phyloP scores from a whole-genome alignment of 108 stramenopile genomes.

The Nitzschia inconspicua region DNA sequence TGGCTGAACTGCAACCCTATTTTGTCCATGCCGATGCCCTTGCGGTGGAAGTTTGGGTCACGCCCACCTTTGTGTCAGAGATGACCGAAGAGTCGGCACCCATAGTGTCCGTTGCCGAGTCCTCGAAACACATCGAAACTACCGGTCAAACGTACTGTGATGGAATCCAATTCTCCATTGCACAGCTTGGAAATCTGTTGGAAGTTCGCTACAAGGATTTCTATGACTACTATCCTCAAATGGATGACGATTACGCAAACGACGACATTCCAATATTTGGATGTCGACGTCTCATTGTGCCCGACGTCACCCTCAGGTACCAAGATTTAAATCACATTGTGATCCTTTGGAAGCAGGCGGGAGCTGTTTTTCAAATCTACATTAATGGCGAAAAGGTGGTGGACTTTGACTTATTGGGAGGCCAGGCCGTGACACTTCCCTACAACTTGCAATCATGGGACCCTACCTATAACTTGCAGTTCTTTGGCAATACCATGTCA shows the following conservation, averaged over 20 bases:
- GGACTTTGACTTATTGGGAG: background rate
- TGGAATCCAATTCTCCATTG: slow-evolving; percentile 2
- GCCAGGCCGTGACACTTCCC: background rate
- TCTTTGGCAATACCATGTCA: background rate
- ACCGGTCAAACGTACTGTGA: background rate
- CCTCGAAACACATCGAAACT: background rate
- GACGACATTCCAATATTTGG: background rate
- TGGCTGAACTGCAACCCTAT: too few relatives aligned
- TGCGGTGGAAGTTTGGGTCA: slow-evolving; percentile 8
- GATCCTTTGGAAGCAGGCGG: slow-evolving; percentile 5
- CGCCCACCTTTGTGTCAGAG: background rate
- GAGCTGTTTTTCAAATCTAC: slow-evolving; percentile 2
- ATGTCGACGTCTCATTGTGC: background rate
- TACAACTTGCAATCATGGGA: background rate
- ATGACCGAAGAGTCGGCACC: background rate
- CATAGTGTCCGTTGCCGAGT: background rate
- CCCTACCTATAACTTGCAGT: slow-evolving; percentile 2
- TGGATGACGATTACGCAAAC: background rate
- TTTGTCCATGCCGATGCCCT: too few relatives aligned
- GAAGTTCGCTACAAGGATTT: slow-evolving; percentile 1
- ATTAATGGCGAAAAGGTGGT: background rate
- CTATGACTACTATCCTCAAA: background rate
- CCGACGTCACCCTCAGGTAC: background rate
- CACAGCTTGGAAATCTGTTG: background rate
- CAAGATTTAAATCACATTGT: background rate